Percentiles rank a stretch among this genome's conserved stretches.
Conservation (phyloP, 129 eudicot species). For the Solidago caesia region DNA sequence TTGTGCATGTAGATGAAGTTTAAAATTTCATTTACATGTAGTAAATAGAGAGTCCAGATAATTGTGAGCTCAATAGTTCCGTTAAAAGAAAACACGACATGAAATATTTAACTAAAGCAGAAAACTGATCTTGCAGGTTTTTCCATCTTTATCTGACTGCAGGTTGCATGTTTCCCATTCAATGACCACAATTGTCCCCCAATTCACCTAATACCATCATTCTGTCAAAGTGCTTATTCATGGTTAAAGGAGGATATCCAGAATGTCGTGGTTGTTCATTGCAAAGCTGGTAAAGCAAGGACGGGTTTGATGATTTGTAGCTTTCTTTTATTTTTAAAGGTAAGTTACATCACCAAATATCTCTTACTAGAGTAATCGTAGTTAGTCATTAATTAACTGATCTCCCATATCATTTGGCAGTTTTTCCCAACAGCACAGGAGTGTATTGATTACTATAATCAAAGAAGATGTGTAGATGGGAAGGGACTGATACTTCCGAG, state of each 20-base stretch:
- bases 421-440: conserved; percentile 87
- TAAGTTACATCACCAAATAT: conserved; percentile 21
- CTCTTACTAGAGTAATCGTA: background rate
- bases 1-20: background rate
- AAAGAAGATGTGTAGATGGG: conserved; percentile 89
- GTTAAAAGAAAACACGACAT: background rate
- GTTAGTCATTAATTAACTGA: background rate
- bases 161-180: conserved; percentile 96
- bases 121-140: conserved; percentile 39
- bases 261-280: conserved; percentile 92
- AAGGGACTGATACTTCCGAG: conserved; percentile 94
- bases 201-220: conserved; percentile 70
- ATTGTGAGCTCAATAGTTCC: background rate
- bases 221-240: conserved; percentile 88
- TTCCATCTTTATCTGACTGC: conserved; percentile 35
- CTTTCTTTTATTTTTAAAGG: conserved; percentile 88
- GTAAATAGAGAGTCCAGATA: background rate
- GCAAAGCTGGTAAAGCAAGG: conserved; percentile 98
- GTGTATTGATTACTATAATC: conserved; percentile 84
- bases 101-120: conserved; percentile 9
- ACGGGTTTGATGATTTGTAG: conserved; percentile 95
- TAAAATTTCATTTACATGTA: background rate
- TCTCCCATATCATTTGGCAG: conserved; percentile 37
- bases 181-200: conserved; percentile 98
- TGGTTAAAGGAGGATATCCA: conserved; percentile 88